Conservation (phyloP, 1,284 basidiomycete genomes). For the Boletus chippewaensis region DNA sequence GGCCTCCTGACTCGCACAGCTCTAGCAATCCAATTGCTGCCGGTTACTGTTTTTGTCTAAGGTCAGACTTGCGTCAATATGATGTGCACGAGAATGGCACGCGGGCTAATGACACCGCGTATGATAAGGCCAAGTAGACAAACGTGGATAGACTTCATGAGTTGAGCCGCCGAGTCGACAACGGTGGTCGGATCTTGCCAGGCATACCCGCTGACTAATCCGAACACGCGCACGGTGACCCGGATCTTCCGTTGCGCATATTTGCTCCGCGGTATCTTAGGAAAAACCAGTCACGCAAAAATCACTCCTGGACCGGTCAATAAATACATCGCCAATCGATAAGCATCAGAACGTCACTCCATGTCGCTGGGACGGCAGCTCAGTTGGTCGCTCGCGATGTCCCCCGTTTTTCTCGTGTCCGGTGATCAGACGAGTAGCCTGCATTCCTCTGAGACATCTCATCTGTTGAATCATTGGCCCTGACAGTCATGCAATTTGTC, state of each 20-base stretch:
- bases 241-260: constrained; percentile 22
- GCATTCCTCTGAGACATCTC: neutral
- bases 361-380: neutral
- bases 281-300: neutral
- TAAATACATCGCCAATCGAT: neutral
- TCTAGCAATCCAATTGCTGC: neutral
- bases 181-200: constrained; percentile 22
- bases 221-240: neutral
- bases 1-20: constrained; percentile 1
- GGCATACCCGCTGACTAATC: constrained; percentile 1
- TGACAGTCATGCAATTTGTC: neutral
- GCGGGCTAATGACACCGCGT: neutral
- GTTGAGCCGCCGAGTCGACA: neutral
- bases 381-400: neutral
- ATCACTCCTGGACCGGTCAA: constrained; percentile 13
- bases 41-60: neutral
- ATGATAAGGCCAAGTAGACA: neutral
- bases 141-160: constrained; percentile 5
- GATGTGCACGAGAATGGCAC: neutral
- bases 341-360: neutral
- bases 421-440: constrained; percentile 6
- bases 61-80: neutral
- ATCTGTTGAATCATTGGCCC: no score
- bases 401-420: neutral
- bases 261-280: constrained; percentile 18